Evolutionary conservation across 2,329 filamentous ascomycete genomes (phyloP), one percentile per base, ranked within the genome.

Genomic region (Claviceps citrina): DNA sequence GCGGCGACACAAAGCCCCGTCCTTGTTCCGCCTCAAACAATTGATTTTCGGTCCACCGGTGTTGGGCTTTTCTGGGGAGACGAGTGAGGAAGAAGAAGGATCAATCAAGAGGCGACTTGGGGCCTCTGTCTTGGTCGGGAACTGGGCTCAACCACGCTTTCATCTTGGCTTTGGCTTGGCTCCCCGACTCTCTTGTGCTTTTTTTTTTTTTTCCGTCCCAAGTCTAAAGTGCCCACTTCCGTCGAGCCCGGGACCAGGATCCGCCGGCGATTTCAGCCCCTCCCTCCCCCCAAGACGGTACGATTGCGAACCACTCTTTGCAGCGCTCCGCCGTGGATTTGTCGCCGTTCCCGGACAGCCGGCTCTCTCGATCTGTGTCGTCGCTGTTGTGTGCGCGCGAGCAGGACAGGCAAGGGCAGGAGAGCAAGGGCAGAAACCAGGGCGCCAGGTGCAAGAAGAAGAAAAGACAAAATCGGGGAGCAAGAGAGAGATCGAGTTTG

Each of bases 271-370:
- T 27, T 27, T 30, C 38, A 36, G 41, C 41, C 36, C 41, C 41
- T 39, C 35, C 10, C 24, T n/a, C 24, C 5, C 31, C 36, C 27
- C 25, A 32, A 27, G 24, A 27, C 31, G 13, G 40, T 31, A 25
- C 24, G 35, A 35, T 38, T 28, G 31, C 35, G 35, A 37, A 37
- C 35, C 35, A 37, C 8, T 20, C 10, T 24, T 13, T 36, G 18
- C 35, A 37, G 18, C 18, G 36, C 31, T 43, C 37, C 33, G 31
- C 36, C 37, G 25, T 40, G 31, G 31, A 40, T 19, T 31, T n/a
- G 31, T 40, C 38, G 41, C 41, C 41, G 41, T 43, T 43, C 41
- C 31, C 41, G 41, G 41, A 36, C 26, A 39, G 31, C 30, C 40
- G 35, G 22, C 31, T 30, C 20, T 33, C 31, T 26, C 10, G 30